phyloP scores from a whole-genome alignment of 2,329 filamentous ascomycete genomes.

The Microcyclospora tardicrescens region DNA sequence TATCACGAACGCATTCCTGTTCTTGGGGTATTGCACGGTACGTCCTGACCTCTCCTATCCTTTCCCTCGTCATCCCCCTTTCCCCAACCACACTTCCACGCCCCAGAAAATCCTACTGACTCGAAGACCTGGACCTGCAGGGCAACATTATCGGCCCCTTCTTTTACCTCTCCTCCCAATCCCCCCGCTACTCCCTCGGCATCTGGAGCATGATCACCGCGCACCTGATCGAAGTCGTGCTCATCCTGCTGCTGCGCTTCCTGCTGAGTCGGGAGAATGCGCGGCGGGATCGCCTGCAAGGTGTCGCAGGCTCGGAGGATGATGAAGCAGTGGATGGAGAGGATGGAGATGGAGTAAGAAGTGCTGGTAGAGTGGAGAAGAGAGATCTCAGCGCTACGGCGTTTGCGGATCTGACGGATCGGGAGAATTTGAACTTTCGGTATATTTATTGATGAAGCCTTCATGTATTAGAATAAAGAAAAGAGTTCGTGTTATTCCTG shows the following conservation, averaged over 20 bases:
- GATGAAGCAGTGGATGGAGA: constrained; percentile 33
- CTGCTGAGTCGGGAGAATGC: constrained; percentile 38
- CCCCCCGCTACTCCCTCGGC: constrained; percentile 37
- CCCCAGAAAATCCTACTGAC: not conserved
- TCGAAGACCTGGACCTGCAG: constrained; percentile 31
- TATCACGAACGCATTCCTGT: constrained; percentile 48
- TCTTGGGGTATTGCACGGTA: constrained; percentile 32
- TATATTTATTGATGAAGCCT: constrained; percentile 21
- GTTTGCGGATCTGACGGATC: constrained; percentile 40
- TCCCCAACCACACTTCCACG: no score
- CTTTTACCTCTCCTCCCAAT: constrained; percentile 46
- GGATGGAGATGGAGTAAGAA: no score
- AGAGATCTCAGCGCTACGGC: constrained; percentile 38
- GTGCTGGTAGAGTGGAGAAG: no score
- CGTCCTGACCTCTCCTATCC: not conserved
- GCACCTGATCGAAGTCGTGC: constrained; percentile 38
- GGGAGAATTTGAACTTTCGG: constrained; percentile 36
- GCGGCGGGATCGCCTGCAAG: constrained; percentile 36
- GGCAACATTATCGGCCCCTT: constrained; percentile 52
- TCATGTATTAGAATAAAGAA: not conserved
- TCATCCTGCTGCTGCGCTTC: constrained; percentile 34
- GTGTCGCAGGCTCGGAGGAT: no score
- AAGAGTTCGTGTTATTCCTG: no score
- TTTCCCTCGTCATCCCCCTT: not conserved
- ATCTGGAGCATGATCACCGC: constrained; percentile 47